Base-by-base conservation (phyloP, 2,329 filamentous ascomycete genomes). In the Neonectria faginata region DNA sequence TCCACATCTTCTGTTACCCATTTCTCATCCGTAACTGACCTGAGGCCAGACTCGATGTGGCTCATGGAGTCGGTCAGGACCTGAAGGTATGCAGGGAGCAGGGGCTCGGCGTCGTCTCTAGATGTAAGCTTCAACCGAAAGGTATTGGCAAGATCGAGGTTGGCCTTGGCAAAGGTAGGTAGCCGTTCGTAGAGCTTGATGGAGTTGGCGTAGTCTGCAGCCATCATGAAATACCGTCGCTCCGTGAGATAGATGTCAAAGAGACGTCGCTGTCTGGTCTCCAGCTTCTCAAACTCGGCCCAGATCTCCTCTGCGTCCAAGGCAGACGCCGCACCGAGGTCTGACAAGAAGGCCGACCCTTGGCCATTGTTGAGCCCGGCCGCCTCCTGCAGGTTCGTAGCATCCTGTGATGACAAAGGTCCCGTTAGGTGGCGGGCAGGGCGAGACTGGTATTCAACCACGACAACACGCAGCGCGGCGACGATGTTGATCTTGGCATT, bases 391-490 rank as follows among this genome's bases (percentile, higher is more conserved):
- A 97, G 81, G 73, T 92, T 94, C 60, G 89, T 85, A 16, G 89
- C 84, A 82, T 97, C 93, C 71, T 96, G 92, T 51, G 90, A 89
- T 0, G 92, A 93, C 61, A 95, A 88, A 1, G 89, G 88, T 14
- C 86, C 87, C 45, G 89, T 83, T 1, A 97, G 85, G 71, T 94
- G 90, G 50, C 85, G 84, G n/a, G 88, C 84, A n/a, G 93, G 83
- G 39, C 93, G 88, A 68, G 87, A 88, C 79, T 98, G 95, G 84
- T 91, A 92, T 84, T 98, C 96, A 50, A 96, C 81, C 7, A 97
- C 82, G 3, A 90, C 90, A 47, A 97, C 84, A 64, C 96, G 88
- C 73, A 99, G 83, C 27, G 95, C 94, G 12, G 91, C 88, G 47
- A 96, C 83, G 77, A 97, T 90, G 77, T 96, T 93, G 69, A 97